These are phyloP conservation scores for Hortiboletus campestris DNA, from an alignment of 768 basidiomycete species.

Conservation along the genomic window DNA sequence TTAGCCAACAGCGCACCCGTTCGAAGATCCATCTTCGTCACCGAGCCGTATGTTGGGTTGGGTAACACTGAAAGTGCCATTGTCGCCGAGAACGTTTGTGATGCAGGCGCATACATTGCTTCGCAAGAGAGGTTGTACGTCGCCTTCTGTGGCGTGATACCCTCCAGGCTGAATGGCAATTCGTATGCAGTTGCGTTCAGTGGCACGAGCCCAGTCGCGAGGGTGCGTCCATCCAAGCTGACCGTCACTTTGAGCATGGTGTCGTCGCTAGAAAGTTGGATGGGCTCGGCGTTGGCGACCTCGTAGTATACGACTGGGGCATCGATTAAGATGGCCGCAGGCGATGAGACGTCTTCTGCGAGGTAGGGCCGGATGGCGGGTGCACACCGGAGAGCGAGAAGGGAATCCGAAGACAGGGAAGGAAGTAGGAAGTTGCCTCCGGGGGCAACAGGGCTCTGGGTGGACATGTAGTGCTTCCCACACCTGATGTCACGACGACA, in stretches of 20 bases:
- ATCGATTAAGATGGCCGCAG: conserved; percentile 51
- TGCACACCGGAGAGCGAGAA: conserved; percentile 56
- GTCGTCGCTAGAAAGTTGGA: conserved; percentile 30
- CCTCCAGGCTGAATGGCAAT: conserved; percentile 47
- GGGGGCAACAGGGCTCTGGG: conserved; percentile 41
- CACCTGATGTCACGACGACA: conserved; percentile 39
- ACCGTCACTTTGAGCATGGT: conserved; percentile 41
- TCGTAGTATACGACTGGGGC: conserved; percentile 46
- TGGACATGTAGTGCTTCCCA: conserved; percentile 53
- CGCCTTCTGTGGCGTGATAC: conserved; percentile 41
- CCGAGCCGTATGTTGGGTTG: conserved; percentile 47
- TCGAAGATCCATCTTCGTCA: conserved; percentile 62
- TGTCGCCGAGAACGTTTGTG: conserved; percentile 45
- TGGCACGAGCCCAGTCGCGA: conserved; percentile 45
- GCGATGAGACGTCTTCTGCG: conserved; percentile 45
- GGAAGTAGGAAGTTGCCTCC: conserved; percentile 50
- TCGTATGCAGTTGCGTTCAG: conserved; percentile 51
- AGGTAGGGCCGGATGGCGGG: conserved; percentile 62
- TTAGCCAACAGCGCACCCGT: conserved; percentile 56
- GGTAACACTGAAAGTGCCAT: conserved; percentile 51
- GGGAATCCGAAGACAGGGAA: conserved; percentile 36
- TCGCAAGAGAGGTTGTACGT: conserved; percentile 31
- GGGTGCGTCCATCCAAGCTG: conserved; percentile 41
- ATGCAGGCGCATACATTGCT: conserved; percentile 31
- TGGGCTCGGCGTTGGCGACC: conserved; percentile 46